phyloP scores from a whole-genome alignment of 331 rosid genomes.

The Telfairia occidentalis region DNA sequence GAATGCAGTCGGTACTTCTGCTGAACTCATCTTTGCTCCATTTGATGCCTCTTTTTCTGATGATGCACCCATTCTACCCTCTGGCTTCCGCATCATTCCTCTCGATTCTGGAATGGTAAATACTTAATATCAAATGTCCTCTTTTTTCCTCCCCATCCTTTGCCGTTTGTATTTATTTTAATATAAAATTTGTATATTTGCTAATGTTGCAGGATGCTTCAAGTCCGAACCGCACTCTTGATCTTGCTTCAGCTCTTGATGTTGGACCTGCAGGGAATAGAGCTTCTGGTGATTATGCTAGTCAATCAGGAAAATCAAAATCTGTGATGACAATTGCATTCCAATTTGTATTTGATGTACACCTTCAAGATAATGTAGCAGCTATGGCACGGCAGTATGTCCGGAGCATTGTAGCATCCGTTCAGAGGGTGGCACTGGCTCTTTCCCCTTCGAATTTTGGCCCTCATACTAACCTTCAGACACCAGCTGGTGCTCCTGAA shows the following conservation, averaged over 20 bases:
- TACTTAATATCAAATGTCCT: not conserved
- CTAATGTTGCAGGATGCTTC: conserved; percentile 49
- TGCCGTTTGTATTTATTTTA: not conserved
- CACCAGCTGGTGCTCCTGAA: conserved; percentile 81
- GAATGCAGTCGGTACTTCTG: conserved; percentile 67
- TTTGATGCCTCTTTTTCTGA: conserved; percentile 96
- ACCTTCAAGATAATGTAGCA: conserved; percentile 81
- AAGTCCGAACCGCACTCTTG: conserved; percentile 93
- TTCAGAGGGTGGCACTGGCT: conserved; percentile 92
- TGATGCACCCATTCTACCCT: conserved; percentile 87
- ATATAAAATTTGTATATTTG: not conserved
- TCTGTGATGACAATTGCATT: conserved; percentile 99
- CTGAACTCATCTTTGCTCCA: conserved; percentile 98
- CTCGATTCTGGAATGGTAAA: conserved; percentile 61
- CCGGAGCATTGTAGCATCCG: conserved; percentile 79
- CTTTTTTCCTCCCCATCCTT: not conserved
- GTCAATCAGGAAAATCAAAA: conserved; percentile 54
- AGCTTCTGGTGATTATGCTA: conserved; percentile 45
- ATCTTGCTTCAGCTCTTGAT: conserved; percentile 94
- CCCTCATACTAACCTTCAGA: conserved; percentile 44
- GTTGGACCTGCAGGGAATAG: conserved; percentile 66
- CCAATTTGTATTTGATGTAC: conserved; percentile 85
- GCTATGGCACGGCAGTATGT: conserved; percentile 89
- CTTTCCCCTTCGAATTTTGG: conserved; percentile 74
- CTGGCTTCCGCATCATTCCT: conserved; percentile 93